Evolutionary conservation across 768 basidiomycete genomes (phyloP), one percentile per base, ranked within the genome.

Genomic region (Fomitopsis serialis): DNA sequence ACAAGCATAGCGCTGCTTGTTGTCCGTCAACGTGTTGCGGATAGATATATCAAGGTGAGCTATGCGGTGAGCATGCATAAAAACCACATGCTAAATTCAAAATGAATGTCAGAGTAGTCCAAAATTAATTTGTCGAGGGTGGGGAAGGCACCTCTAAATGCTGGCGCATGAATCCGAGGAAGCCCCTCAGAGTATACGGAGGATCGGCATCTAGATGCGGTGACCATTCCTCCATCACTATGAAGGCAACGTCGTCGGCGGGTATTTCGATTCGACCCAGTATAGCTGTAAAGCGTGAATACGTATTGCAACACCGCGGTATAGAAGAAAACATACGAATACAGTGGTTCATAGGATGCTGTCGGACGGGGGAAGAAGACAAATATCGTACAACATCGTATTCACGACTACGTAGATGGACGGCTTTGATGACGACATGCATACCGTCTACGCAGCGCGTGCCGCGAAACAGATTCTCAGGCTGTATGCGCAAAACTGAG

Each of bases 151-250:
- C 88, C 72, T 89, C 85, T 35, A 89, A 81, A 57, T 81, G 85
- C 63, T 88, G 85, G 21, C 78, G 78, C 46, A 89, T 60, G 13
- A 77, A 78, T 3, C 70, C 71, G 23, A 89, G 65, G 60, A 87
- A 86, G 13, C 72, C 67, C 40, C 68, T 68, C 47, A 84, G 63
- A 57, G 73, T 80, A 61, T 75, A 78, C 6, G 83, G 81, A 23
- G 72, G 67, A 34, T 72, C 70, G 13, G 75, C 68, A 22, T 84
- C 72, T 21, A 88, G 69, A 51, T 84, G 77, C 11, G 85, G 73
- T 13, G 82, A 84, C 88, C 88, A 90, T 67, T 87, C 79, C 63
- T 89, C 88, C 86, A 88, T 89, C 23, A 89, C 81, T 52, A 90
- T 81, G 61, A 90, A 84, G 13, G 73, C 81, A 35, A 85, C 63